phyloP scores from a whole-genome alignment of 441 rosid species.

The Metrosideros polymorpha region DNA sequence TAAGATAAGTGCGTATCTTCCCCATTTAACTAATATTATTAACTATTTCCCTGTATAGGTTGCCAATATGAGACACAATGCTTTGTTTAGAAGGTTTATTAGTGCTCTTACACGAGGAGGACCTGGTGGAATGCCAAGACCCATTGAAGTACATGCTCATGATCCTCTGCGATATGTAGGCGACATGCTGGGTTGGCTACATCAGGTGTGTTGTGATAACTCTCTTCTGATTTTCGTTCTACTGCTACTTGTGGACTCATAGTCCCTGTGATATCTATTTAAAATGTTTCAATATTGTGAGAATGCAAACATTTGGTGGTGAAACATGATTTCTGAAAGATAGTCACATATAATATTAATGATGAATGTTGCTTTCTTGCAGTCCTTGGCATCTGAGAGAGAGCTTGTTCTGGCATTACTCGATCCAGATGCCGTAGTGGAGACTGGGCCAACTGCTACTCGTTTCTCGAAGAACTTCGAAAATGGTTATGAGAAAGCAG shows the following conservation, averaged over 20 bases:
- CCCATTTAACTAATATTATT: neutral
- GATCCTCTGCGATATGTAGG: conserved; percentile 96
- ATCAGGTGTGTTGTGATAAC: conserved; percentile 54
- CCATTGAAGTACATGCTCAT: conserved; percentile 99
- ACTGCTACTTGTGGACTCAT: neutral
- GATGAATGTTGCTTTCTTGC: conserved; percentile 17
- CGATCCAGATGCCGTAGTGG: conserved; percentile 62
- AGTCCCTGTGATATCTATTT: neutral
- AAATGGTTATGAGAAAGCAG: conserved; percentile 53
- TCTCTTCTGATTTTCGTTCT: neutral
- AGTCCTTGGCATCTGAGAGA: conserved; percentile 98
- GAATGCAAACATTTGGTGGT: neutral
- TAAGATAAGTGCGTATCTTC: neutral
- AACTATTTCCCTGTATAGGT: conserved; percentile 34
- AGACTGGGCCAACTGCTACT: conserved; percentile 46
- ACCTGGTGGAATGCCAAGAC: conserved; percentile 95
- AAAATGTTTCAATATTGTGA: neutral
- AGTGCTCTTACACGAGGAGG: conserved; percentile 99
- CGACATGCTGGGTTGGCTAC: conserved; percentile 99
- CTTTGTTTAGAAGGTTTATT: conserved; percentile 88
- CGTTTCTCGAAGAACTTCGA: conserved; percentile 33
- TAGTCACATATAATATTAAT: neutral
- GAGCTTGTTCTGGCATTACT: conserved; percentile 83
- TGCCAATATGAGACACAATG: conserved; percentile 94
- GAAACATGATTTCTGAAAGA: neutral